Conservation (phyloP, 257 asterid species). For the Hygrophila difformis region DNA sequence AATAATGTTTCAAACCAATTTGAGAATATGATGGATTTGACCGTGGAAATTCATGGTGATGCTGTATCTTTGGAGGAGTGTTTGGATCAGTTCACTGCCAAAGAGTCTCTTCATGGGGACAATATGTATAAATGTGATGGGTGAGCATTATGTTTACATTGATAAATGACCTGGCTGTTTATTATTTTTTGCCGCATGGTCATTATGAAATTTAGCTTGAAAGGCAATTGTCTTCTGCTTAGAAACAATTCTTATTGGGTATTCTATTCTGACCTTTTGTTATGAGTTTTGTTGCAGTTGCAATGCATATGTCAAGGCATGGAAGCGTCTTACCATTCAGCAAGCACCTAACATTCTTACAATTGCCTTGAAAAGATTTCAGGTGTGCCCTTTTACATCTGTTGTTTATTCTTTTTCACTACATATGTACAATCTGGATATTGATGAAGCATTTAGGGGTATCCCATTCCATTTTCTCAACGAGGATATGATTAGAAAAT, state of each 20-base stretch:
- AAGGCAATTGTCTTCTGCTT: not conserved
- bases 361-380: constrained; percentile 95
- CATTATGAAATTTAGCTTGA: too few species aligned
- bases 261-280: constrained; percentile 13
- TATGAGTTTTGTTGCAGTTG: constrained; percentile 56
- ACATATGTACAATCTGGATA: constrained; percentile 8
- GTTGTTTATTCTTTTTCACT: constrained; percentile 1
- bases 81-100: constrained; percentile 91
- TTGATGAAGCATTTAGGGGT: constrained; percentile 5
- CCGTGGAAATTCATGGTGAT: constrained; percentile 97
- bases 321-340: constrained; percentile 85
- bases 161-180: too few species aligned
- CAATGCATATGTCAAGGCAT: constrained; percentile 93
- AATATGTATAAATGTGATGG: constrained; percentile 97
- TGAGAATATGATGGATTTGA: constrained; percentile 98
- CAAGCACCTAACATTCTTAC: constrained; percentile 92
- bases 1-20: constrained; percentile 72
- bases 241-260: not conserved
- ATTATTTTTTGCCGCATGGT: too few species aligned
- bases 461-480: constrained; percentile 2
- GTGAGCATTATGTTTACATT: constrained; percentile 39
- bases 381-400: constrained; percentile 35
- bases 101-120: constrained; percentile 93
- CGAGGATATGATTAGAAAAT: not conserved
- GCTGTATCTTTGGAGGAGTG: constrained; percentile 95